Evolutionary conservation across 208 protist species (phyloP).

Genomic region (Herpetomonas samuelpessoai): DNA sequence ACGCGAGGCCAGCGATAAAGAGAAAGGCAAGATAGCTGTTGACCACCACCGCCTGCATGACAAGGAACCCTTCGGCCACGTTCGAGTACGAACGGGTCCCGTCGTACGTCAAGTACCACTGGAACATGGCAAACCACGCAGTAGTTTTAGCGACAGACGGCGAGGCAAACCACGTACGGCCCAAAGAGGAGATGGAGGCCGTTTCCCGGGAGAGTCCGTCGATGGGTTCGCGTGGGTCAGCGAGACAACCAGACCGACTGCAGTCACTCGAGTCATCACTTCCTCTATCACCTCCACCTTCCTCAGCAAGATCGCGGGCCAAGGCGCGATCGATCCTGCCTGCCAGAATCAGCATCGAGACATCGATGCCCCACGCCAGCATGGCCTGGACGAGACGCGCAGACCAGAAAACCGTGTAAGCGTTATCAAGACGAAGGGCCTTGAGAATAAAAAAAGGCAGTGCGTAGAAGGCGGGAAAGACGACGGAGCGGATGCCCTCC

Average conservation of each 20-base stretch:
- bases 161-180: background rate
- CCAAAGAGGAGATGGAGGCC: background rate
- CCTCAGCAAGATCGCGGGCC: background rate
- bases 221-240: too few relatives aligned
- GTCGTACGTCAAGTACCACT: conserved; percentile 60
- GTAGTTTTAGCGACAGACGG: conserved; percentile 13
- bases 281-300: background rate
- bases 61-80: conserved; percentile 61
- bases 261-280: background rate
- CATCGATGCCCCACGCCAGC: conserved; percentile 45
- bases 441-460: conserved; percentile 55
- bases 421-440: conserved; percentile 43
- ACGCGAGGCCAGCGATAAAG: conserved; percentile 50
- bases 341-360: conserved; percentile 24
- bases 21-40: conserved; percentile 47
- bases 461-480: conserved; percentile 64
- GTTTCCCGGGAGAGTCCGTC: background rate
- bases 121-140: conserved; percentile 25
- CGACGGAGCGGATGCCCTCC: conserved; percentile 62
- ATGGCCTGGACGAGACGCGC: conserved; percentile 44
- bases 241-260: too few relatives aligned
- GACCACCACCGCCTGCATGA: conserved; percentile 43
- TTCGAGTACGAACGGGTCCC: conserved; percentile 72
- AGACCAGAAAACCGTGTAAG: conserved; percentile 40
- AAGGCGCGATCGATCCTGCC: conserved; percentile 18